Percentiles rank a stretch among this genome's conserved stretches.
phyloP scores from a whole-genome alignment of 768 basidiomycete species.

The Obba rivulosa region DNA sequence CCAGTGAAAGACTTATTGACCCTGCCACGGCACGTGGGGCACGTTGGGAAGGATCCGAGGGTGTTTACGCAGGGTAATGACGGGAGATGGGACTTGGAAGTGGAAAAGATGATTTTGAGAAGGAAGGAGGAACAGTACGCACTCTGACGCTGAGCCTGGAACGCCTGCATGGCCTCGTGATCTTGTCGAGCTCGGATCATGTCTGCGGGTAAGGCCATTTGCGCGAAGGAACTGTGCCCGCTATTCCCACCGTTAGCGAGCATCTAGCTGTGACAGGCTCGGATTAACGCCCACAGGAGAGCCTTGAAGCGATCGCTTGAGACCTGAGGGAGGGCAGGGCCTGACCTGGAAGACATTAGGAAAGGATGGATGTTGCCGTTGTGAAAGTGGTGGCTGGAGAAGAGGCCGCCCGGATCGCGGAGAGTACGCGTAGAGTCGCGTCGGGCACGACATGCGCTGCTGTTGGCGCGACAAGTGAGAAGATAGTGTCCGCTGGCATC shows the following conservation, averaged over 20 bases:
- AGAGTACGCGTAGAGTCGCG: slow-evolving; percentile 10
- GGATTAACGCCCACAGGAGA: slow-evolving; percentile 20
- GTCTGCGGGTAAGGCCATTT: slow-evolving; percentile 42
- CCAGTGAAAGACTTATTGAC: too few species aligned
- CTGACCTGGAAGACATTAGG: slow-evolving; percentile 11
- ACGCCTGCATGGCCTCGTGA: slow-evolving; percentile 33
- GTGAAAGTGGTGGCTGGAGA: slow-evolving; percentile 19
- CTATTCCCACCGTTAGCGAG: too few species aligned
- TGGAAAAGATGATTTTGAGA: not conserved
- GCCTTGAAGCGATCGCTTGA: slow-evolving; percentile 19
- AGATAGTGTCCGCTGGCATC: too few species aligned
- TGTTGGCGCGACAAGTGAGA: too few species aligned
- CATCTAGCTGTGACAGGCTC: too few species aligned
- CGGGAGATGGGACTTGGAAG: too few species aligned
- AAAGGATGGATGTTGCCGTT: slow-evolving; percentile 13
- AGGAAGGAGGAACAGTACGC: slow-evolving; percentile 10
- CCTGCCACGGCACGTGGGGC: too few species aligned
- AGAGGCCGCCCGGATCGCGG: slow-evolving; percentile 22
- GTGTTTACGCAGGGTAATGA: too few species aligned
- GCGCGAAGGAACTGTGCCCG: slow-evolving; percentile 37
- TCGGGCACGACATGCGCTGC: slow-evolving; percentile 24
- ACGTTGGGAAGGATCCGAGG: too few species aligned
- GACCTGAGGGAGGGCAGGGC: slow-evolving; percentile 2
- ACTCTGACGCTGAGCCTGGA: slow-evolving; percentile 31
- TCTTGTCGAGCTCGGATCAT: slow-evolving; percentile 35